A percentile compares a stretch with the other conserved stretches of the same genome.
Evolutionary conservation across 2,329 filamentous ascomycete species (phyloP).

Genomic region (Ophiostoma sp.): DNA sequence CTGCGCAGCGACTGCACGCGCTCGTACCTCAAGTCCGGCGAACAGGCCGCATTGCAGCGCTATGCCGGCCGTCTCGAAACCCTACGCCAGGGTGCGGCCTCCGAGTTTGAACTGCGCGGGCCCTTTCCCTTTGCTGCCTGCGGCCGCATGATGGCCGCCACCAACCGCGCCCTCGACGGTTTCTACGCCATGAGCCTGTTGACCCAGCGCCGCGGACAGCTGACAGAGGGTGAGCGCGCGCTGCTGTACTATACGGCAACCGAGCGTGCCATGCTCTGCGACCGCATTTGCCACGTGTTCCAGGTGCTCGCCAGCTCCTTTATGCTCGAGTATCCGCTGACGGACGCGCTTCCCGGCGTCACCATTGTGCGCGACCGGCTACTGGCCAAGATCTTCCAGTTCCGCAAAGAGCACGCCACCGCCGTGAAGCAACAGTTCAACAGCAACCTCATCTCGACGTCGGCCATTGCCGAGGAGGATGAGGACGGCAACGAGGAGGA

Average conservation of each 20-base stretch:
- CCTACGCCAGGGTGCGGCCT: conserved; percentile 70
- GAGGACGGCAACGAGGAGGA: not conserved
- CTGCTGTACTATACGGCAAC: conserved; percentile 75
- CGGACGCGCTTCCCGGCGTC: conserved; percentile 82
- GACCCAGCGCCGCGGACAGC: conserved; percentile 73
- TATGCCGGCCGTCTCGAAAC: conserved; percentile 74
- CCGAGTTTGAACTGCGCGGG: conserved; percentile 84
- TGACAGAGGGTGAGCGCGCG: conserved; percentile 77
- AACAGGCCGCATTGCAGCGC: conserved; percentile 82
- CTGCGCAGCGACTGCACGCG: conserved; percentile 57
- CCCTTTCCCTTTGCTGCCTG: conserved; percentile 79
- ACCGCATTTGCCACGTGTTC: conserved; percentile 85
- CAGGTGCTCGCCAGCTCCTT: conserved; percentile 87
- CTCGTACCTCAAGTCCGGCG: conserved; percentile 82
- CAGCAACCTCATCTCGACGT: not conserved
- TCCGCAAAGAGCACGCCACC: conserved; percentile 65
- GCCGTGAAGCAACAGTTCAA: conserved; percentile 23
- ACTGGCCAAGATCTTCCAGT: conserved; percentile 84
- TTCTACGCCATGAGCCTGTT: conserved; percentile 97
- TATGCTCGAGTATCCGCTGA: conserved; percentile 91
- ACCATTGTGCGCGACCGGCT: conserved; percentile 77
- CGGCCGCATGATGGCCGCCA: conserved; percentile 73
- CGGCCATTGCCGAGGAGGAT: not conserved
- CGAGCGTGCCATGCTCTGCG: conserved; percentile 79
- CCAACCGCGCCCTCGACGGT: conserved; percentile 81